Base-by-base conservation (phyloP, 257 asterid genomes). In the Linaria vulgaris region DNA sequence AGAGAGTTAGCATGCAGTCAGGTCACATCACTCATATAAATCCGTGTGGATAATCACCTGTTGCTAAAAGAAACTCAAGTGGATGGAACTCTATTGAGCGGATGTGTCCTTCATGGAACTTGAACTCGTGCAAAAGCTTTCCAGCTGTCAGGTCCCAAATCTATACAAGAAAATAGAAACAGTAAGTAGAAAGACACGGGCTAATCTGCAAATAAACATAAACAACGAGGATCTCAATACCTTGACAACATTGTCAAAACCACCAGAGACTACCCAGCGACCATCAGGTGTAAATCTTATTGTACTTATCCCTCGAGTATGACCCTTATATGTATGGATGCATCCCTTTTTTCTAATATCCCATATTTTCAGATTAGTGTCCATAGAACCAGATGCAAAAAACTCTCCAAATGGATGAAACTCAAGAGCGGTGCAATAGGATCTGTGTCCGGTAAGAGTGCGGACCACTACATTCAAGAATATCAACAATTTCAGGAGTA, bases 61-160 rank as follows among this genome's bases (percentile, higher is more conserved):
- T 90, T 45, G 97, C 99, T 58, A 94, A 76, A 70, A 94, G 92
- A 79, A 94, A 90, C 84, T 90, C 99, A 9, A 84, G 85, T 6
- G 99, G 99, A 79, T 94, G 99, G 78, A 94, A 94, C 61, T 90
- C 96, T 66, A 94, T 81, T 20, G 97, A 78, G 59, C 97, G 95
- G 69, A 94, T 63, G 72, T 87, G 97, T 61, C 99, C 99, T 64
- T 87, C 99, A 59, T 94, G 99, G 77, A 74, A 79, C 80, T 87
- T 90, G 67, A 94, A 94, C 78, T 90, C 97, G 48, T 94, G 97
- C 85, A 94, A 66, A 59, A 85, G 99, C 80, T 94, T 94, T 69
- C 99, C 99, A 67, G 99, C 99, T 45, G 99, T 94, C 71, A 94
- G 85, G 84, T 94, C 99, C 99, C 99, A 94, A 69, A 90, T 85